A percentile compares a stretch with the other conserved stretches of the same genome.
phyloP scores from a whole-genome alignment of 768 basidiomycete species.

The Exidia glandulosa region DNA sequence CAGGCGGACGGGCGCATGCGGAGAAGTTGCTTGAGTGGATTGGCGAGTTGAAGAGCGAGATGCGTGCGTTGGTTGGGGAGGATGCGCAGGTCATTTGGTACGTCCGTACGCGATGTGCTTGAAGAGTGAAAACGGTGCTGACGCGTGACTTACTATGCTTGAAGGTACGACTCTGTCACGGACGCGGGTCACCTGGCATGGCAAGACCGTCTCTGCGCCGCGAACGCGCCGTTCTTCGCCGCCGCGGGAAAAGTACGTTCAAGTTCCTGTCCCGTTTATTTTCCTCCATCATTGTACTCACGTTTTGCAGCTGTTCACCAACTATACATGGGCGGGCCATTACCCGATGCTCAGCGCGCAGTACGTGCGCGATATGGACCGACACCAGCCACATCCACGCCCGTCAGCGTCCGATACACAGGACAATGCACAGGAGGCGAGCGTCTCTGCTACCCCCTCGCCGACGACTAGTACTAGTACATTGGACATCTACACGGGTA shows the following conservation, averaged over 20 bases:
- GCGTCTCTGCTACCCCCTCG: no score
- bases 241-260: slow-evolving; percentile 51
- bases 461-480: no score
- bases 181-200: slow-evolving; percentile 49
- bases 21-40: slow-evolving; percentile 60
- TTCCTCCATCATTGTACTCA: no score
- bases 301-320: no score
- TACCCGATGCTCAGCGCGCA: background rate
- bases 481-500: slow-evolving; percentile 61
- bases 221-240: slow-evolving; percentile 68
- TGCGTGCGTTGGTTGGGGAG: slow-evolving; percentile 46
- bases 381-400: no score
- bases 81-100: slow-evolving; percentile 68
- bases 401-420: no score
- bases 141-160: background rate
- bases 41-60: slow-evolving; percentile 45
- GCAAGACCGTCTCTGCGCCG: slow-evolving; percentile 63
- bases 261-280: no score
- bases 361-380: background rate
- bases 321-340: slow-evolving; percentile 40
- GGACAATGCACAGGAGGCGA: no score
- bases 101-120: slow-evolving; percentile 6
- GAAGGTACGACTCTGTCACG: slow-evolving; percentile 65
- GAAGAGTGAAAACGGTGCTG: no score
- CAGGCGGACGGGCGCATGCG: slow-evolving; percentile 44